phyloP scores from a whole-genome alignment of 2,329 filamentous ascomycete genomes.

The Cladophialophora exuberans region DNA sequence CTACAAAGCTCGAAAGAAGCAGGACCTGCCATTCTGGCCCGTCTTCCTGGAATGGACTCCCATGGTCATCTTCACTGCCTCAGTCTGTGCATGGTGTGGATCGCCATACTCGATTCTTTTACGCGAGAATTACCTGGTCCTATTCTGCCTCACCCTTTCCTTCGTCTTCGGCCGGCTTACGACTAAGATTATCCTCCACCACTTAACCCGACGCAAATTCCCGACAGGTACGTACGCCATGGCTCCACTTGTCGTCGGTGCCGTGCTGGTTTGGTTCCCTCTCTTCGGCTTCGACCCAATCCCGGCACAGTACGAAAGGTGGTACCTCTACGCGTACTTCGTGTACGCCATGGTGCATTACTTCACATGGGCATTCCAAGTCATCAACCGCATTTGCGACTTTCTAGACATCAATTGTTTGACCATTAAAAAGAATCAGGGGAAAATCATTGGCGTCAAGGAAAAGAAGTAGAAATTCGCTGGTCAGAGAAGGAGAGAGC shows the following conservation, averaged over 20 bases:
- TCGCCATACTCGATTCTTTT: constrained; percentile 84
- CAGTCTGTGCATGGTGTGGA: constrained; percentile 82
- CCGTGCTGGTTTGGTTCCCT: constrained; percentile 80
- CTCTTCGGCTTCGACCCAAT: constrained; percentile 67
- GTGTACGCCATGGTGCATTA: constrained; percentile 83
- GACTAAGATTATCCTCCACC: constrained; percentile 97
- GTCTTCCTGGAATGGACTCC: constrained; percentile 94
- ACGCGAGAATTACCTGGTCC: constrained; percentile 80
- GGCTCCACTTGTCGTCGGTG: constrained; percentile 81
- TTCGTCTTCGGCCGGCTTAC: constrained; percentile 98
- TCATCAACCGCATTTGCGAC: constrained; percentile 87
- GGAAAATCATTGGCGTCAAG: constrained; percentile 5
- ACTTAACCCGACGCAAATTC: constrained; percentile 90
- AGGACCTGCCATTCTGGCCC: constrained; percentile 74
- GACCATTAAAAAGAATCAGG: constrained; percentile 69
- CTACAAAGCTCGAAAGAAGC: constrained; percentile 70
- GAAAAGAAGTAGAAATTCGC: constrained; percentile 5
- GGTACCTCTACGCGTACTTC: constrained; percentile 84
- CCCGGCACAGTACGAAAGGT: constrained; percentile 68
- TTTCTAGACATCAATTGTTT: constrained; percentile 94
- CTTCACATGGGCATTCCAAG: constrained; percentile 87
- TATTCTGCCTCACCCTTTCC: constrained; percentile 93
- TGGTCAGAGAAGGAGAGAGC: background rate
- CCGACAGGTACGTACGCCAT: constrained; percentile 96
- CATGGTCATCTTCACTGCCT: constrained; percentile 77